These are phyloP conservation scores for Aureobasidium sp. DNA, from an alignment of 2,329 filamentous ascomycete genomes.

Conservation along the genomic window DNA sequence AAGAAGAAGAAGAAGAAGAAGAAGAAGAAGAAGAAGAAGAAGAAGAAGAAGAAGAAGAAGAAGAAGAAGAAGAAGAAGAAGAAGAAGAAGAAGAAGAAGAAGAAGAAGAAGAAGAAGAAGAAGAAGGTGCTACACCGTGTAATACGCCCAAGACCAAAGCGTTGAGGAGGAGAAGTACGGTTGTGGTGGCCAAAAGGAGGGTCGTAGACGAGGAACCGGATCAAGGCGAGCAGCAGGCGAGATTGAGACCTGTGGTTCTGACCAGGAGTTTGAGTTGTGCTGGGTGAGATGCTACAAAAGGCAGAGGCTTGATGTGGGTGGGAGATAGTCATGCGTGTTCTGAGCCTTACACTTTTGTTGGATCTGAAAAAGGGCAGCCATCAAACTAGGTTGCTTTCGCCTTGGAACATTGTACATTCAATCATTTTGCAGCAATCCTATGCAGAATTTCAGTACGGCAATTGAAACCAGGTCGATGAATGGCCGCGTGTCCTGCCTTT, in stretches of 20 bases:
- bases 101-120: neutral
- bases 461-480: neutral
- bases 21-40: no score
- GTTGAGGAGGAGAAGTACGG: slow-evolving; percentile 4
- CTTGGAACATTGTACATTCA: no score
- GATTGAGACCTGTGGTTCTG: neutral
- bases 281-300: neutral
- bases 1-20: no score
- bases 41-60: no score
- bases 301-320: no score
- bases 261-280: slow-evolving; percentile 13
- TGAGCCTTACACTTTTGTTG: no score
- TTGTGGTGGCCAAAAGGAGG: neutral
- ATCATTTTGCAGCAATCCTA: no score
- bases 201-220: neutral
- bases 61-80: no score
- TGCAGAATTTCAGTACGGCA: neutral
- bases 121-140: neutral
- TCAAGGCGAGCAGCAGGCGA: neutral
- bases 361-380: no score
- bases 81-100: neutral
- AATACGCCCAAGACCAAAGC: slow-evolving; percentile 1
- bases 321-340: no score
- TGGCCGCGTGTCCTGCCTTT: neutral
- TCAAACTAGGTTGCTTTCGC: no score